Evolutionary conservation across 108 stramenopile species (phyloP).

Genomic region (Cyclotella choctawhatcheeana): DNA sequence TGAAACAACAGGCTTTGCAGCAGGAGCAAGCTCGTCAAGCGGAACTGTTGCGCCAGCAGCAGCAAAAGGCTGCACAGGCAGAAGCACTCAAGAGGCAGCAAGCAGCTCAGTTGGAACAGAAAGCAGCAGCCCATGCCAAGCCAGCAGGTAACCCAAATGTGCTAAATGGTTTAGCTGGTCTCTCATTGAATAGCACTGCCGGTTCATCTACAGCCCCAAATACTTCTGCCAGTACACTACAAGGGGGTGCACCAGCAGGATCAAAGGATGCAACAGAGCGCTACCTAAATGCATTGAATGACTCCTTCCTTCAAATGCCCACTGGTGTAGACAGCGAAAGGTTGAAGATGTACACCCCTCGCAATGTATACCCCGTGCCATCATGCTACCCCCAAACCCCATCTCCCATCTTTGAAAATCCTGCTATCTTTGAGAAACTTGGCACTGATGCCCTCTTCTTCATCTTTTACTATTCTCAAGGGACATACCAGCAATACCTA

Average conservation of each 20-base stretch:
- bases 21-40: constrained; percentile 73
- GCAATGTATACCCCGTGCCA: constrained; percentile 92
- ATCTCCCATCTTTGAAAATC: constrained; percentile 87
- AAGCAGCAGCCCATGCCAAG: constrained; percentile 54
- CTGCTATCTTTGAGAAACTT: constrained; percentile 95
- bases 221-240: constrained; percentile 14
- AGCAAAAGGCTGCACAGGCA: constrained; percentile 48
- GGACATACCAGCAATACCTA: constrained; percentile 98
- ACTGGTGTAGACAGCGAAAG: constrained; percentile 70
- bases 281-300: constrained; percentile 52
- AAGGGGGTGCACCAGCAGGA: constrained; percentile 9
- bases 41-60: constrained; percentile 58
- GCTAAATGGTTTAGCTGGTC: constrained; percentile 69
- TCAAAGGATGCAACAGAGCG: constrained; percentile 44
- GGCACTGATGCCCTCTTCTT: constrained; percentile 99
- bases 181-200: constrained; percentile 45
- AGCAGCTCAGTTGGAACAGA: constrained; percentile 58
- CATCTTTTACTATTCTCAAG: constrained; percentile 98
- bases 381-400: constrained; percentile 91
- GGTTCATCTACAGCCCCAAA: constrained; percentile 22
- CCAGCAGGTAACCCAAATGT: constrained; percentile 60
- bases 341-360: constrained; percentile 80
- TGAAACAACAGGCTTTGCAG: constrained; percentile 63
- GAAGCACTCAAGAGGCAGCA: constrained; percentile 72
- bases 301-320: constrained; percentile 82